Evolutionary conservation across 2,329 filamentous ascomycete genomes (phyloP), one percentile per base, ranked within the genome.

Genomic region (Fusarium sp.): DNA sequence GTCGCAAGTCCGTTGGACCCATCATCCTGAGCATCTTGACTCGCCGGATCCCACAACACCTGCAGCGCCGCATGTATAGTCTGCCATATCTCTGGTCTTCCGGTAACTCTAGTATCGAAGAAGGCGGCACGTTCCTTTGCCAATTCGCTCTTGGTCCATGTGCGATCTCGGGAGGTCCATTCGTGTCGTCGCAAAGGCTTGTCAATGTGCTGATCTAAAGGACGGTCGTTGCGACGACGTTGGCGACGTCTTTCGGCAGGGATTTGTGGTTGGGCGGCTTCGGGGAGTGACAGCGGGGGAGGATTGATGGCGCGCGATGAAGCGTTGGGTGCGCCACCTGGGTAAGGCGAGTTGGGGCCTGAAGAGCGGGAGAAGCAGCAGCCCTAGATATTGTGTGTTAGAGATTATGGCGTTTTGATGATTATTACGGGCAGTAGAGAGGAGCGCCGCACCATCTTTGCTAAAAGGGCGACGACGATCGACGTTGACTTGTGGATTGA

Each of bases 71-170:
- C 83, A 45, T 86, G 86, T 15, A 98, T 79, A 1, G 92, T 91
- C 72, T 88, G 88, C 95, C 95, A 98, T 26, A 96, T 87, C 78
- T 97, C 93, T 6, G 86, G 75, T 6, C 89, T 86, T 3, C 94
- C 94, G 0, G 91, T 92, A 17, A 97, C 93, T 46, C 94, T 85
- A 2, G 95, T 98, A 65, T 98, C 94, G 79, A 97, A 98, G 84
- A 97, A 98, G 66, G 94, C 94, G 49, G 81, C 82, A 49, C 95
- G 88, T 80, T 97, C 93, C 33, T 85, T 85, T 61, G 89, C 87
- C 3, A 97, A 83, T 54, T 91, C 83, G 17, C 81, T 76, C n/a
- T 87, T 88, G 1, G 92, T 94, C 92, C 92, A 97, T 17, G 82
- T 79, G 20, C 87, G 87, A 54, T 85, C 84, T 65, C 85, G 86